Evolutionary conservation across 257 asterid genomes (phyloP), one percentile per base, ranked within the genome.

Genomic region (Cinchona pubescens): DNA sequence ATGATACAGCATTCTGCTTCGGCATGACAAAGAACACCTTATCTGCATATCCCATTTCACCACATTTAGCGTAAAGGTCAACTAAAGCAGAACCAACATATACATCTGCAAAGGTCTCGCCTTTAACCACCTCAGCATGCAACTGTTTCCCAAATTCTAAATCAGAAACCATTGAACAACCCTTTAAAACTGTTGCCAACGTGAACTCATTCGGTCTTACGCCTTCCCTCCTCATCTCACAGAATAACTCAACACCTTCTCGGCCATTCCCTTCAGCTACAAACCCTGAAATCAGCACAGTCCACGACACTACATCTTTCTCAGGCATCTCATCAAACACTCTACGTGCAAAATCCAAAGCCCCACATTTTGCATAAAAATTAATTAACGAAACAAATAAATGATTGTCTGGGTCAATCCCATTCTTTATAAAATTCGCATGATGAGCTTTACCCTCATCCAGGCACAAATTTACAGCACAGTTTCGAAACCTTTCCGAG

Each of bases 261-360:
- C 55, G 11, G 3, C 89, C 89, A 67, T 76, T 80, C 59, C 94
- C 97, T 87, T 75, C 79, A 65, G 96, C 91, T 70, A 92, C 93
- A 83, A 87, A 91, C 40, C 98, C 98, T 1, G 94, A 83, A 76
- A 92, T 87, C 85, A 92, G 77, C 69, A 90, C 86, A 40, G 97
- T 92, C 98, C 98, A 92, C 0, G 90, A 77, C 55, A 90, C 94
- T 71, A 88, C 97, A 56, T 92, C 90, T 82, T 84, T 88, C 40
- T 65, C 37, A 0, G 89, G 87, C 89, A 88, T 87, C 72, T 87
- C 77, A 76, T 88, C 90, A 25, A 92, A 85, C 51, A 83, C 92
- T 14, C 72, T 65, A 35, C 79, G 58, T 0, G 88, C 90, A 49
- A 30, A 66, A 67, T 35, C 75, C 74, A 92, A 76, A 30, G 83